Base-by-base conservation (phyloP, 345 rosid genomes). In the Salix purpurea region DNA sequence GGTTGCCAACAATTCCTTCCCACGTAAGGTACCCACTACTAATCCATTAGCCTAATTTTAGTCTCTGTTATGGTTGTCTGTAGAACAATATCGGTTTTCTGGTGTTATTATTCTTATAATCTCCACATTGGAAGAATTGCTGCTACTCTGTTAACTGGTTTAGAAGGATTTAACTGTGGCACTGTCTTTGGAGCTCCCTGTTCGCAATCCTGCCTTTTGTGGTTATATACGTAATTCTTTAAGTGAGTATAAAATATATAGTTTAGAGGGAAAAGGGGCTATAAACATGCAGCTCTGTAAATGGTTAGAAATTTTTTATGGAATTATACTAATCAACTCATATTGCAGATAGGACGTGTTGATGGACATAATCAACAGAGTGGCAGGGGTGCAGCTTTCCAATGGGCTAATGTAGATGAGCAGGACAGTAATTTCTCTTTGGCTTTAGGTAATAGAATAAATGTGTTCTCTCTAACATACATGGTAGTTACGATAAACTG, bases 391-490 rank as follows among this genome's bases (percentile, higher is more conserved):
- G 37, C 68, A 11, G 83, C 87, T 81, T 88, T 91, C 71, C 58
- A 88, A 74, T 93, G 97, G 99, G 84, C 98, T 71, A 84, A 92
- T 85, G 93, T 87, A 24, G 83, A 75, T 74, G 91, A 86, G 77
- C 83, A 85, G 68, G 88, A 86, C 30, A 78, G 77, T 16, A 71
- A 65, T 37, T 66, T 82, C 37, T 77, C 81, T 71, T 18, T 54
- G 24, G 76, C 83, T 61, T 44, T 81, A 74, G 95, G 96, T 90
- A 28, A 62, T 74, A 36, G 70, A 34, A 60, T 19, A 14, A 28
- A 44, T 23, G 4, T 8, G 24, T 50, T 39, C 40, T 64, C 42
- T 66, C 65, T 15, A 7, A 52, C 15, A 50, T 66, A 13, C 56
- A 26, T 48, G 52, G 16, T 30, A 54, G 23, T 71, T 58, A 2